These are phyloP conservation scores for Salinomyces thailandicus DNA, from an alignment of 2,329 filamentous ascomycete genomes.

Conservation along the genomic window DNA sequence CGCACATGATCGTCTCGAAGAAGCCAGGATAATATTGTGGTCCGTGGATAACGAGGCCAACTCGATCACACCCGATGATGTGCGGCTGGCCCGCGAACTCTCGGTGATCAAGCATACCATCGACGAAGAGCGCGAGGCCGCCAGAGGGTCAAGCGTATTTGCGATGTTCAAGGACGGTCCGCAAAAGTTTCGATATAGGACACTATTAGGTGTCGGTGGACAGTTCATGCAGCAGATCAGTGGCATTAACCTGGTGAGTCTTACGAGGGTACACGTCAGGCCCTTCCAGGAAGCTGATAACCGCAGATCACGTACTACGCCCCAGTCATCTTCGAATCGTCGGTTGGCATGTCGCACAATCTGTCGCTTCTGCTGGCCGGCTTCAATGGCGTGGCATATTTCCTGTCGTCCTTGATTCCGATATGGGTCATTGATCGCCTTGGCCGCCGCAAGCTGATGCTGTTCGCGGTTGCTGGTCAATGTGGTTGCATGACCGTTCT, in stretches of 20 bases:
- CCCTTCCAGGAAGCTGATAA: neutral
- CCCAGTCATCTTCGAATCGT: constrained; percentile 33
- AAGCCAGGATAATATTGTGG: constrained; percentile 3
- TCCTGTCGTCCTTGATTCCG: constrained; percentile 28
- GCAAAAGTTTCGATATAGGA: constrained; percentile 33
- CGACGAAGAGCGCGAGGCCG: constrained; percentile 30
- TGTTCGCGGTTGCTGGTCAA: constrained; percentile 24
- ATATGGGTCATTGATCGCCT: constrained; percentile 46
- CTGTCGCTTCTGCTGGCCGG: constrained; percentile 33
- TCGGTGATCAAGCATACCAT: constrained; percentile 32
- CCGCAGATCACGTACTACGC: constrained; percentile 28
- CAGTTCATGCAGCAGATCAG: constrained; percentile 39
- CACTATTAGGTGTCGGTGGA: constrained; percentile 29
- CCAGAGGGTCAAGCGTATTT: constrained; percentile 20
- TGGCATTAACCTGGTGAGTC: constrained; percentile 18
- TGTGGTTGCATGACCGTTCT: constrained; percentile 35
- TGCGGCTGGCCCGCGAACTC: constrained; percentile 7
- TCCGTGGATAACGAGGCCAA: constrained; percentile 21
- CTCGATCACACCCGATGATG: constrained; percentile 19
- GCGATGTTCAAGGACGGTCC: constrained; percentile 34
- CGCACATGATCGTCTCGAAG: constrained; percentile 17
- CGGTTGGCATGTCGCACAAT: constrained; percentile 39
- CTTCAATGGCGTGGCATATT: constrained; percentile 39
- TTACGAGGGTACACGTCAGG: no score
- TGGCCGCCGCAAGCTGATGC: constrained; percentile 35